Evolutionary conservation across 768 basidiomycete species (phyloP), one percentile per base, ranked within the genome.

Genomic region (Strobilomyces echinocephalus): DNA sequence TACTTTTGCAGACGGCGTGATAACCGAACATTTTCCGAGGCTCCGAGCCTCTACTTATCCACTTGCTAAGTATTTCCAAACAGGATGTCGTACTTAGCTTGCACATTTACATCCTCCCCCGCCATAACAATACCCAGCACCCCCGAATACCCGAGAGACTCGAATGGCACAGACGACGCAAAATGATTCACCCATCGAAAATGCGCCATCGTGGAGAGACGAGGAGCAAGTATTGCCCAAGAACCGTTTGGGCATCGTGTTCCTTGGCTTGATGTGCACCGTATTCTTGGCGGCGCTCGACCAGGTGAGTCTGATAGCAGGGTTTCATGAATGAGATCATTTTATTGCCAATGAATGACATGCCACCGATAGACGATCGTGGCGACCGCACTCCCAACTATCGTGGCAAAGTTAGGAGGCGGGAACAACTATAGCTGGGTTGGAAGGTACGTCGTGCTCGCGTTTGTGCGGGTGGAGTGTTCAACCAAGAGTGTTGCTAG

Each of bases 321-420:
- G n/a, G 24, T 24, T 4, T 24, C 24, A 24, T 24, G n/a, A n/a
- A n/a, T n/a, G n/a, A n/a, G n/a, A n/a, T n/a, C n/a, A n/a, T n/a
- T n/a, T n/a, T n/a, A n/a, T n/a, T n/a, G n/a, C n/a, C n/a, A n/a
- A n/a, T n/a, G n/a, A n/a, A n/a, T n/a, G n/a, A n/a, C n/a, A n/a
- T n/a, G n/a, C n/a, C n/a, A n/a, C n/a, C n/a, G n/a, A n/a, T n/a
- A n/a, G 82, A 83, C 81, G 15, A 84, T 85, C 53, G 81, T 88
- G 11, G 81, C 85, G 10, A 88, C 87, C 8, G 87, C 87, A n/a
- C 69, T 89, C 30, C 87, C 87, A 1, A 87, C 85, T 0, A 88
- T 90, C 46, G 83, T 87, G 11, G 66, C 61, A n/a, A 64, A 85
- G 21, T 75, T 89, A 0, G 81, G 84, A 41, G 85, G 82, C 26